These are phyloP conservation scores for Penicillium fimorum DNA, from an alignment of 495 filamentous ascomycete genomes.

Conservation along the genomic window DNA sequence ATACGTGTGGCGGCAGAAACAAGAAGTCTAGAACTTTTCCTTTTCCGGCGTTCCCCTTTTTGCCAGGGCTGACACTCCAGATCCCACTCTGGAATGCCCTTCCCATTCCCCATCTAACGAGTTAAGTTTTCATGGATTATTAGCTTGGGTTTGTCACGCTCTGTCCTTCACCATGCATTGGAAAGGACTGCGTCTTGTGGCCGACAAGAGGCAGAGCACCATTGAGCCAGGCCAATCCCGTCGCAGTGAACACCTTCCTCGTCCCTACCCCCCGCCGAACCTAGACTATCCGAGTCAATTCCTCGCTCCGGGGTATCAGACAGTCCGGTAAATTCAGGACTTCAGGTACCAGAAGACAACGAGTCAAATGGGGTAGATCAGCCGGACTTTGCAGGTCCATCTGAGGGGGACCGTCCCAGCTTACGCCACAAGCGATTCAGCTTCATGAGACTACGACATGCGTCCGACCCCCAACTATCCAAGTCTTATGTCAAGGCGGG, in stretches of 20 bases:
- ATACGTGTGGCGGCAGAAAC: slow-evolving; percentile 2
- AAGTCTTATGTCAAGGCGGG: slow-evolving; percentile 70
- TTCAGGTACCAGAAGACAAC: slow-evolving; percentile 16
- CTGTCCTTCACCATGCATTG: slow-evolving; percentile 41
- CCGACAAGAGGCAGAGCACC: slow-evolving; percentile 42
- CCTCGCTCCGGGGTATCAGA: slow-evolving; percentile 29
- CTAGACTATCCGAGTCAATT: slow-evolving; percentile 42
- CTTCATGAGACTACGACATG: slow-evolving; percentile 87
- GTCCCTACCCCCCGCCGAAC: slow-evolving; percentile 37
- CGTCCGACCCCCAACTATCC: slow-evolving; percentile 88
- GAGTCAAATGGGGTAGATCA: slow-evolving; percentile 18
- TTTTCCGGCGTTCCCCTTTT: slow-evolving; percentile 32
- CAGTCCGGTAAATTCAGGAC: slow-evolving; percentile 10
- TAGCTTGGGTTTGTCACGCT: slow-evolving; percentile 1
- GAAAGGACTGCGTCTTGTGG: slow-evolving; percentile 45
- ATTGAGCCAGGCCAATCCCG: slow-evolving; percentile 35
- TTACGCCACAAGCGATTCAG: slow-evolving; percentile 67
- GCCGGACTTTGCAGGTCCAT: slow-evolving; percentile 18
- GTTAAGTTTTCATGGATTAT: slow-evolving; percentile 1
- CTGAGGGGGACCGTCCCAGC: slow-evolving; percentile 27
- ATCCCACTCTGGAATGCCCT: slow-evolving; percentile 31
- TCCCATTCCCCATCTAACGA: slow-evolving; percentile 1
- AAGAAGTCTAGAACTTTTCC: slow-evolving; percentile 12
- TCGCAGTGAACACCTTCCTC: slow-evolving; percentile 46
- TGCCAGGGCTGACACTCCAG: slow-evolving; percentile 28